Evolutionary conservation across 2,329 filamentous ascomycete genomes (phyloP).

Genomic region (Aspergillus costaricaensis): DNA sequence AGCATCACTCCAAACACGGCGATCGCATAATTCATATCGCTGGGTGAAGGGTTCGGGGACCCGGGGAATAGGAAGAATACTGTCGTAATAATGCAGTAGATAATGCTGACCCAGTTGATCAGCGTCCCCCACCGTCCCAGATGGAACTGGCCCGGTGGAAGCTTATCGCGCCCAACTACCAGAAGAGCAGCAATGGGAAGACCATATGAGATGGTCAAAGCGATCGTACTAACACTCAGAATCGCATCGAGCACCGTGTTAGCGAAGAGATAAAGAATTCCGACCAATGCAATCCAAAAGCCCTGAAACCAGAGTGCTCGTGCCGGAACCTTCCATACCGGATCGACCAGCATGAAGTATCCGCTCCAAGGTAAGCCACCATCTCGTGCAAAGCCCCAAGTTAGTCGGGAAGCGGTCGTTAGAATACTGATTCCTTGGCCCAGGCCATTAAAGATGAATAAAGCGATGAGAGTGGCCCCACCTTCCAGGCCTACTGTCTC

Average conservation of each 20-base stretch:
- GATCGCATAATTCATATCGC: constrained; percentile 61
- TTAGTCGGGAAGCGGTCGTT: constrained; percentile 55
- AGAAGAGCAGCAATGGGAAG: constrained; percentile 55
- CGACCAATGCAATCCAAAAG: constrained; percentile 50
- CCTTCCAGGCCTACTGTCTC: constrained; percentile 44
- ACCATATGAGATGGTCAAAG: constrained; percentile 55
- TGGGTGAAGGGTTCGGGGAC: constrained; percentile 45
- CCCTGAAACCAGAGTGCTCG: constrained; percentile 57
- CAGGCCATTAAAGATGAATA: constrained; percentile 60
- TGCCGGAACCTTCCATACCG: constrained; percentile 55
- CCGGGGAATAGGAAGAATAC: constrained; percentile 60
- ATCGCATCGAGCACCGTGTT: constrained; percentile 57
- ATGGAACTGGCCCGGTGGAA: constrained; percentile 50
- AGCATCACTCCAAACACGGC: constrained; percentile 60
- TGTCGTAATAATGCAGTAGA: constrained; percentile 56
- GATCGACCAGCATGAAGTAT: constrained; percentile 51
- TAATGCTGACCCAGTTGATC: constrained; percentile 53
- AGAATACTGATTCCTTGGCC: constrained; percentile 56
- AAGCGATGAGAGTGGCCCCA: constrained; percentile 52
- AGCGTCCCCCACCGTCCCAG: constrained; percentile 48
- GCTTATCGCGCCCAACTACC: constrained; percentile 54
- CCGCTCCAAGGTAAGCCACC: constrained; percentile 50
- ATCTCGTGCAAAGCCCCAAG: constrained; percentile 59
- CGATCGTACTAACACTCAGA: constrained; percentile 59
- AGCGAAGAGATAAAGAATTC: constrained; percentile 59